phyloP scores from a whole-genome alignment of 169 alveolate genomes.

The Plasmodium ovale region DNA sequence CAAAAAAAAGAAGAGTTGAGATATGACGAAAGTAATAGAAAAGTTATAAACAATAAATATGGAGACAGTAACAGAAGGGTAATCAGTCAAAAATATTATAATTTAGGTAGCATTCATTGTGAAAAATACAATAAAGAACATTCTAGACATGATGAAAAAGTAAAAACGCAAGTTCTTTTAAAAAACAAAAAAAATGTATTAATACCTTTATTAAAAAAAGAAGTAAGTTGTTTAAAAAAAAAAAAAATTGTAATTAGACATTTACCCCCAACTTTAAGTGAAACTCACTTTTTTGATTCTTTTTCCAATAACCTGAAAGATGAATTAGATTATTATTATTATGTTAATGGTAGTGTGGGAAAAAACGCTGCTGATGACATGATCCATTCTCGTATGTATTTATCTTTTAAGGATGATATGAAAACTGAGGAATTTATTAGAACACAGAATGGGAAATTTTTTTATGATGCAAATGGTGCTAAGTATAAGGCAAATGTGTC shows the following conservation, averaged over 20 bases:
- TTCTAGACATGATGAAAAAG: conserved; percentile 23
- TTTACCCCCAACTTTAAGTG: conserved; percentile 77
- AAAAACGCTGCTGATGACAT: conserved; percentile 43
- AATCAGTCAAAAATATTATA: conserved; percentile 16
- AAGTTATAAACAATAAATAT: neutral
- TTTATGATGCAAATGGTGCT: conserved; percentile 59
- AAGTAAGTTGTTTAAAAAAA: conserved; percentile 25
- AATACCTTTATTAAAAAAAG: conserved; percentile 53
- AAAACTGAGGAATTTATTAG: conserved; percentile 70
- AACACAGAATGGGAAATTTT: conserved; percentile 69
- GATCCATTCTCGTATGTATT: conserved; percentile 65
- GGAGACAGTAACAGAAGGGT: conserved; percentile 18
- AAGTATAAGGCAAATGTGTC: conserved; percentile 65
- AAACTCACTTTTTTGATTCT: conserved; percentile 63
- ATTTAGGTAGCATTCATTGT: conserved; percentile 20
- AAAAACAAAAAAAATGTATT: conserved; percentile 46
- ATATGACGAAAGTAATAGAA: conserved; percentile 45
- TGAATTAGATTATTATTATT: conserved; percentile 76
- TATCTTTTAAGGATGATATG: conserved; percentile 76
- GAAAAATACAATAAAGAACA: conserved; percentile 5
- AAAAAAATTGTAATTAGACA: conserved; percentile 69
- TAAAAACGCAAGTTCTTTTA: neutral
- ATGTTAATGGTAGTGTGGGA: conserved; percentile 59
- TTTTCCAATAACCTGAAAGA: conserved; percentile 68
- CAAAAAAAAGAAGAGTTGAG: conserved; percentile 21